Percentiles rank a stretch among this genome's conserved stretches.
These are phyloP conservation scores for Pythium sp. DNA, from an alignment of 352 stramenopile species.

Conservation along the genomic window DNA sequence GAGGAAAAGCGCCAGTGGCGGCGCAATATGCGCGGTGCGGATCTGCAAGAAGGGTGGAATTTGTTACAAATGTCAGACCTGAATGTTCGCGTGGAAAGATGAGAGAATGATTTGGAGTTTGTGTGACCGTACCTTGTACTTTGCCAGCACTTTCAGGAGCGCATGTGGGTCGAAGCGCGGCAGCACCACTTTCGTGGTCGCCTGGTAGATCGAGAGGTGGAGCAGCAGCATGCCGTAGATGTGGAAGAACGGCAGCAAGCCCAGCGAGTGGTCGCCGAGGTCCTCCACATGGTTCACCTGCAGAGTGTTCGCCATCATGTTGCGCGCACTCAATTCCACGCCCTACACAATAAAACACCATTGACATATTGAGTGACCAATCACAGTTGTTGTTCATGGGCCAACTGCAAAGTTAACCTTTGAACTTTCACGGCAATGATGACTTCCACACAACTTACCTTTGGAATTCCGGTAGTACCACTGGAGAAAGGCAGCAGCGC, in stretches of 20 bases:
- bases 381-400: too few relatives aligned
- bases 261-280: conserved; percentile 45
- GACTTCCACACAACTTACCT: conserved; percentile 12
- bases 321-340: conserved; percentile 76
- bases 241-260: conserved; percentile 93
- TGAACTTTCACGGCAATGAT: too few relatives aligned
- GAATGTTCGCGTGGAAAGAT: too few relatives aligned
- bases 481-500: conserved; percentile 90
- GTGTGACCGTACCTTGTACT: conserved; percentile 38
- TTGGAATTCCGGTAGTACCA: conserved; percentile 92
- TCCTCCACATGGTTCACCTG: conserved; percentile 76
- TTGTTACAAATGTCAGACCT: not conserved
- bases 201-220: conserved; percentile 82
- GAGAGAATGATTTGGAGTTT: too few relatives aligned
- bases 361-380: too few relatives aligned
- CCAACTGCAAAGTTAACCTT: too few relatives aligned
- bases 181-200: conserved; percentile 83
- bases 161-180: conserved; percentile 86
- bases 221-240: conserved; percentile 91
- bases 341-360: conserved; percentile 13
- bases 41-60: conserved; percentile 20
- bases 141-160: conserved; percentile 82
- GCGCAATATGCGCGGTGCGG: conserved; percentile 68
- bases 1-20: conserved; percentile 24
- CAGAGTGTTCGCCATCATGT: conserved; percentile 89